Evolutionary conservation across 2,329 filamentous ascomycete species (phyloP), one percentile per base, ranked within the genome.

Genomic region (Ophiocordyceps camponoti-floridani): DNA sequence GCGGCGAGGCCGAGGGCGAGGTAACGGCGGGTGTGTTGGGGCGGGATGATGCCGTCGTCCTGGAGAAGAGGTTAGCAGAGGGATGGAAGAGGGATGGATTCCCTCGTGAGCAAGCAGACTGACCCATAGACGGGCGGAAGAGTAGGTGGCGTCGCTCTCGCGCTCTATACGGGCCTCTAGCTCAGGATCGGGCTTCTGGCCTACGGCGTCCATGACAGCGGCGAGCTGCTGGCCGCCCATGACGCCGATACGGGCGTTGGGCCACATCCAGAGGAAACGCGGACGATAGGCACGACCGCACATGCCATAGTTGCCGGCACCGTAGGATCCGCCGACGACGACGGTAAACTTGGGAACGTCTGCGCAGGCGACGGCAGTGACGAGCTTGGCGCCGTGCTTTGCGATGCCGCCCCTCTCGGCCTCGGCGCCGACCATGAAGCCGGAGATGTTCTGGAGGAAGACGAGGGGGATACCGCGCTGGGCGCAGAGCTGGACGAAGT

Each of bases 251-350:
- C 84, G 83, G n/a, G 91, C 87, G 54, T 94, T 94, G 38, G 91
- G 91, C 91, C 91, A 98, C 72, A 89, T 93, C 79, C 86, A 95
- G 48, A 96, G 64, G 61, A 96, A 86, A 12, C 87, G 72, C 0
- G 89, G 89, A n/a, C 76, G 77, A 62, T 95, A 98, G 2, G 91
- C 89, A 43, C 91, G 75, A 19, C 91, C 91, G 58, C 86, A 96
- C 91, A 98, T 98, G 54, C 89, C 91, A 59, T 98, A 98, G 62
- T 96, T 98, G 4, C 91, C 91, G 8, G 89, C 89, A 47, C 89
- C 89, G 51, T 91, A 91, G 59, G 82, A 88, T 28, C 83, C 84
- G 23, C 91, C 91, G n/a, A 95, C 81, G 1, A 98, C 84, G 14
- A 98, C 85, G 1, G 91, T 98, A 58, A 96, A 89, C 62, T 98